Conservation (phyloP, 163 green algal genomes). For the Chlorella variabilis region DNA sequence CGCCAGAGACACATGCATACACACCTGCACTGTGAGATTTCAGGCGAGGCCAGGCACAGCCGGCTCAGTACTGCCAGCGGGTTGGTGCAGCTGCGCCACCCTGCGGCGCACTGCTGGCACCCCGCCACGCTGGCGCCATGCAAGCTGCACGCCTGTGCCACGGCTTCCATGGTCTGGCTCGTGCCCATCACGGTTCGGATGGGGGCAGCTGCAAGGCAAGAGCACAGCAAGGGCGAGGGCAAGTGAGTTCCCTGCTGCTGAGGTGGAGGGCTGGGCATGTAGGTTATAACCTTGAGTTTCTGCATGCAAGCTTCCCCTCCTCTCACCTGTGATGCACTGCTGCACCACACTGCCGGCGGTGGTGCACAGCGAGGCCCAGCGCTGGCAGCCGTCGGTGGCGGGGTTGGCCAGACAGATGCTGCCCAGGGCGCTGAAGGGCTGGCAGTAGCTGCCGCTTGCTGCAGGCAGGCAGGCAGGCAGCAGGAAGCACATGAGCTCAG, state of each 20-base stretch:
- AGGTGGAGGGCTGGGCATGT: no score
- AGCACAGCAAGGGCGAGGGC: not conserved
- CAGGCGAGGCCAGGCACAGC: constrained; percentile 20
- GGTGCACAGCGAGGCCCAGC: constrained; percentile 44
- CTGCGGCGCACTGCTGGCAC: not conserved
- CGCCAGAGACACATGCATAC: not conserved
- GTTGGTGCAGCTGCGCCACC: constrained; percentile 35
- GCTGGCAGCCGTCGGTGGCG: constrained; percentile 35
- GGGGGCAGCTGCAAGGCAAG: constrained; percentile 6
- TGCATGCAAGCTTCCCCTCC: no score
- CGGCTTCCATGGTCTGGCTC: constrained; percentile 8
- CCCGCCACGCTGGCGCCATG: not conserved
- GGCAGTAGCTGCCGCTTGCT: constrained; percentile 30
- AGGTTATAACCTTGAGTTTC: no score
- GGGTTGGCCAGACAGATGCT: constrained; percentile 41
- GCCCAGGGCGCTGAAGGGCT: constrained; percentile 39
- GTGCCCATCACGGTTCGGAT: constrained; percentile 20
- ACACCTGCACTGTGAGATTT: not conserved
- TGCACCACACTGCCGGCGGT: constrained; percentile 29
- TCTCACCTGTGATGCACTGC: constrained; percentile 41
- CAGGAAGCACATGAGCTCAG: not conserved
- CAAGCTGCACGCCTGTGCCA: not conserved
- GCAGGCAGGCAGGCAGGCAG: not conserved
- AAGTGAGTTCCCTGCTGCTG: not conserved
- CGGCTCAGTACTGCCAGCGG: constrained; percentile 40